Base-by-base conservation (phyloP, 1,139 yeast genomes). In the Arxiozyma slooffiae region DNA sequence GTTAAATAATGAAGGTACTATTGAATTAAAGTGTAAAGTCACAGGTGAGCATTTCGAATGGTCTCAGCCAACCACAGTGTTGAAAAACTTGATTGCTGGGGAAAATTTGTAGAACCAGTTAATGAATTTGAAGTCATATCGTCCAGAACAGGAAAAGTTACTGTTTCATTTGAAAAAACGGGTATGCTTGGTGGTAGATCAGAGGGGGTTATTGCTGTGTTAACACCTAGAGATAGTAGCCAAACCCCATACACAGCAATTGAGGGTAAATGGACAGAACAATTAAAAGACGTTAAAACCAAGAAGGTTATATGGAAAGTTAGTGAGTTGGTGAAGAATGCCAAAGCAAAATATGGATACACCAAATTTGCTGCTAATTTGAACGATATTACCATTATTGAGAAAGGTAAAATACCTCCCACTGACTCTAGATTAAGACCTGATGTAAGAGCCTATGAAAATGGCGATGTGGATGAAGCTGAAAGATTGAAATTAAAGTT, bases 371-470 rank as follows among this genome's bases (percentile, higher is more conserved):
- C 96, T 0, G 88, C 95, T 11, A 77, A 84, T 39, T 73, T 92
- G 64, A 88, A 89, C 62, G 85, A 87, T 55, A 77, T 88, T 41
- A 86, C 96, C 0, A 71, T 67, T 3, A 69, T 90, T 30, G 96
- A 88, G 63, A 64, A 76, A 38, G 83, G 74, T 14, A 54, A 67
- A 1, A 60, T 90, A 47, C 82, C 97, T 3, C 92, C 90, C 6
- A 87, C 95, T 0, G 98, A 92, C 64, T 85, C 96, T 4, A 78
- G 98, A 62, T 68, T 82, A 45, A 78, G 98, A 61, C 97, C 97
- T 0, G 98, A 92, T 67, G 79, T 88, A 62, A 71, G 78, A 44
- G 70, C 74, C 7, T 88, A 88, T 59, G 95, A 88, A 61, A 63
- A 74, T 22, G 94, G 94, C 2, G 70, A 80, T 21, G 69, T 82